Evolutionary conservation across 2,329 filamentous ascomycete species (phyloP).

Genomic region (Colletotrichum melonis): DNA sequence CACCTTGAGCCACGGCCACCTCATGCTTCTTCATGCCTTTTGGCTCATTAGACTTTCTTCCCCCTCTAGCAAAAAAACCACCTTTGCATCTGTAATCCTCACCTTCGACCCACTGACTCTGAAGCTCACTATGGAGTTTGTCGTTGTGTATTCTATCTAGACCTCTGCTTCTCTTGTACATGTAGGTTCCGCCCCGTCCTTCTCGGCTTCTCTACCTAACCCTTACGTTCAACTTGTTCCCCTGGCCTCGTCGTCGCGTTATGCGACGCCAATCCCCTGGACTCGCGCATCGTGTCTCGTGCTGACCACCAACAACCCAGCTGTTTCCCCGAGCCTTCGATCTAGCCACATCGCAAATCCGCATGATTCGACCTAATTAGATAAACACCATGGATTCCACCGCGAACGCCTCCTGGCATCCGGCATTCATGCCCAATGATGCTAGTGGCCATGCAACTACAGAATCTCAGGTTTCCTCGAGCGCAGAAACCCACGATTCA

Average conservation of each 20-base stretch:
- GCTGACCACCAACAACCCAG: constrained; percentile 42
- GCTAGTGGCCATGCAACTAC: constrained; percentile 35
- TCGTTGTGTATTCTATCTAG: constrained; percentile 29
- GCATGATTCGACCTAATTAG: constrained; percentile 35
- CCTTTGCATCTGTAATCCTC: constrained; percentile 16
- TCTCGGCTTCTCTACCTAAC: neutral
- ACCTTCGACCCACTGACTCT: constrained; percentile 21
- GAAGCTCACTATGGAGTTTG: constrained; percentile 30
- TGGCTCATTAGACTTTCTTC: constrained; percentile 25
- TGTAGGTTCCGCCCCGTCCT: constrained; percentile 21
- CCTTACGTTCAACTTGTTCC: neutral
- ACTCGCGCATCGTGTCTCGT: constrained; percentile 34
- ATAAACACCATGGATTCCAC: constrained; percentile 49
- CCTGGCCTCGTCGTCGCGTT: constrained; percentile 20
- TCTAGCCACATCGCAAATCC: constrained; percentile 15
- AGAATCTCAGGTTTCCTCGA: constrained; percentile 1
- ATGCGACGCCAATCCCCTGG: constrained; percentile 22
- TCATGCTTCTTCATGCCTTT: constrained; percentile 13
- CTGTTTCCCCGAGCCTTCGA: constrained; percentile 37
- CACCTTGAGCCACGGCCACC: constrained; percentile 19
- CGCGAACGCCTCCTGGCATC: constrained; percentile 52
- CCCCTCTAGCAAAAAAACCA: constrained; percentile 14
- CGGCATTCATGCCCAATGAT: constrained; percentile 52
- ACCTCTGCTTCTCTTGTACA: constrained; percentile 32
- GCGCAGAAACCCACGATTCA: constrained; percentile 5